Conservation (phyloP, 805 yeast genomes). For the Candida dendrica region DNA sequence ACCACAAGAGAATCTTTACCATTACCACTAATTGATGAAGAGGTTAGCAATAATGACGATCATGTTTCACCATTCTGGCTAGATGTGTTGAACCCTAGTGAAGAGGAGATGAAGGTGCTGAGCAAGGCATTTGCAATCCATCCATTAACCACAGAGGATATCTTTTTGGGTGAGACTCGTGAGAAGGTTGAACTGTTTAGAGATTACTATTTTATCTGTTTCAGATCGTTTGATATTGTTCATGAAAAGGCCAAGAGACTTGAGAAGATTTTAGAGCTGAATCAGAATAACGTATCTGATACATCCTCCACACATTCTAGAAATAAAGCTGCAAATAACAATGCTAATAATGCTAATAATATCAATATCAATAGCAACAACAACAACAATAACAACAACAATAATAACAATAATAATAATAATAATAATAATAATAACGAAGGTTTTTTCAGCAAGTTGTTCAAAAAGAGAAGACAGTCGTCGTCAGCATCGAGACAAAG, state of each 20-base stretch:
- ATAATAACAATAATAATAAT: constrained; percentile 7
- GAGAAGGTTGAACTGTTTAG: constrained; percentile 92
- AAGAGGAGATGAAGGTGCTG: constrained; percentile 90
- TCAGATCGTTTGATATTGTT: constrained; percentile 75
- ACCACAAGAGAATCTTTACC: constrained; percentile 4
- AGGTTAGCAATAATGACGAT: constrained; percentile 8
- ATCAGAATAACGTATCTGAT: too few species aligned
- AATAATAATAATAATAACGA: constrained; percentile 11
- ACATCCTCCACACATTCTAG: neutral
- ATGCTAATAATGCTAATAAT: constrained; percentile 6
- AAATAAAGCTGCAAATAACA: too few species aligned
- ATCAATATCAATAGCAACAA: constrained; percentile 14
- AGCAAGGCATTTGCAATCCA: constrained; percentile 91
- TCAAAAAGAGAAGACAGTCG: constrained; percentile 9
- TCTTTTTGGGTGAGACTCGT: constrained; percentile 85
- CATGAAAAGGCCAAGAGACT: constrained; percentile 53
- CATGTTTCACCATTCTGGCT: constrained; percentile 81
- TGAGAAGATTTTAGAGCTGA: constrained; percentile 25
- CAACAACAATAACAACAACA: constrained; percentile 9
- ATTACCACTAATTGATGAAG: constrained; percentile 2
- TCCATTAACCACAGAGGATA: constrained; percentile 94
- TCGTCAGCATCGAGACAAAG: constrained; percentile 6
- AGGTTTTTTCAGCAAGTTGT: constrained; percentile 7
- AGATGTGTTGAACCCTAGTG: constrained; percentile 88
- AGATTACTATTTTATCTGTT: constrained; percentile 87